Evolutionary conservation across 257 asterid genomes (phyloP), one percentile per base, ranked within the genome.

Genomic region (Cordia subcordata): DNA sequence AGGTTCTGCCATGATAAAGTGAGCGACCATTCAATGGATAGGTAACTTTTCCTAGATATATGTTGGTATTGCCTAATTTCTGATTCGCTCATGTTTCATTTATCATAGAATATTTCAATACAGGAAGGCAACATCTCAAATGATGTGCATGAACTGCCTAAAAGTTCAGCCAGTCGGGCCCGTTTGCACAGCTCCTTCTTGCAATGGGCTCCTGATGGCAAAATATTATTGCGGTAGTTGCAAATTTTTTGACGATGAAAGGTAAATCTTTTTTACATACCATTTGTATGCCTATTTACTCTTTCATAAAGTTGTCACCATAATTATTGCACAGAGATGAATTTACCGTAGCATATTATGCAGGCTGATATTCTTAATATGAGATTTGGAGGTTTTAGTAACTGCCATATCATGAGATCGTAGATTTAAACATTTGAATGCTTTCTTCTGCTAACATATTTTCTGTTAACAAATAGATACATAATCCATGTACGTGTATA

Each of bases 1-100:
- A 80, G 98, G 80, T 91, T 88, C 76, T 91, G 98, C 78, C 98
- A 91, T 64, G 98, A 91, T 67, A 88, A 88, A 80, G 87, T 91
- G 69, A 91, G 98, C 61, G 98, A 91, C 81, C 98, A 91, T 73
- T 80, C 98, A 17, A 91, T 91, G 96, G 98, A 91, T 11, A 79
- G 98, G 98, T 88, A 78, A 68, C 59, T 59, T 50, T 55, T 10
- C 15, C 27, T 38, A 35, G 53, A 57, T 58, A 46, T 32, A 37
- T 40, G 11, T 11, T 27, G 27, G 22, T 20, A 27, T n/a, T 47
- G 12, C 60, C 13, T 58, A 40, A n/a, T 32, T 21, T 56, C 45
- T 9, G 32, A 13, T 27, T 55, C 19, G 55, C 42, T 55, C 57
- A 14, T 38, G 19, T 65, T 1, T 59, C 27, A 21, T 38, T 51